phyloP scores from a whole-genome alignment of 768 basidiomycete species.

The Tylopilus rubrobrunneus region DNA sequence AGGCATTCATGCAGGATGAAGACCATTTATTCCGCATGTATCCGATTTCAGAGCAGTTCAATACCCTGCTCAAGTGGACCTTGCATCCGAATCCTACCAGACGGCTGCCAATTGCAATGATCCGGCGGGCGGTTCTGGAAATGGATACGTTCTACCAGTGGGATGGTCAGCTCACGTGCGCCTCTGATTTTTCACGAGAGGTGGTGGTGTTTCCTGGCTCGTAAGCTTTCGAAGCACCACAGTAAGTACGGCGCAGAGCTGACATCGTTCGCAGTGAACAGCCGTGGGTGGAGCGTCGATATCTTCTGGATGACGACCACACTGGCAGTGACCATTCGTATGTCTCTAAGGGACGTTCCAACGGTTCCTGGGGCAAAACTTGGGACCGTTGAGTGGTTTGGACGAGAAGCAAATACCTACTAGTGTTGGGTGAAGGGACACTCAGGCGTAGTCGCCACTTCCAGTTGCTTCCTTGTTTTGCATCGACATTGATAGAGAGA shows the following conservation, averaged over 20 bases:
- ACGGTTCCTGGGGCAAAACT: not conserved
- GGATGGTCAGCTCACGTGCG: not conserved
- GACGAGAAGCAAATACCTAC: not conserved
- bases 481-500: not conserved
- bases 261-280: not conserved
- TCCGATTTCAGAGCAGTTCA: slow-evolving; percentile 6
- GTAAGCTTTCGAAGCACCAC: not conserved
- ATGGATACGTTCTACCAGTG: not conserved
- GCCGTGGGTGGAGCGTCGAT: not conserved
- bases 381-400: not conserved
- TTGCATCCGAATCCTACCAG: not conserved
- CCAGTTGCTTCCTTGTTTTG: not conserved
- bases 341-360: not conserved
- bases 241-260: not conserved
- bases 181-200: not conserved
- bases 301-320: not conserved
- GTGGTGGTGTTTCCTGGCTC: not conserved
- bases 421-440: too few relatives aligned
- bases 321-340: not conserved
- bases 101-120: not conserved
- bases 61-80: not conserved
- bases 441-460: too few relatives aligned
- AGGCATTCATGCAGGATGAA: not conserved
- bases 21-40: slow-evolving; percentile 1
- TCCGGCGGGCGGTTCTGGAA: not conserved